Percentiles rank a stretch among this genome's conserved stretches.
Conservation (phyloP, 192 early-diverging fungal species). For the Anaeromyces robustus region DNA sequence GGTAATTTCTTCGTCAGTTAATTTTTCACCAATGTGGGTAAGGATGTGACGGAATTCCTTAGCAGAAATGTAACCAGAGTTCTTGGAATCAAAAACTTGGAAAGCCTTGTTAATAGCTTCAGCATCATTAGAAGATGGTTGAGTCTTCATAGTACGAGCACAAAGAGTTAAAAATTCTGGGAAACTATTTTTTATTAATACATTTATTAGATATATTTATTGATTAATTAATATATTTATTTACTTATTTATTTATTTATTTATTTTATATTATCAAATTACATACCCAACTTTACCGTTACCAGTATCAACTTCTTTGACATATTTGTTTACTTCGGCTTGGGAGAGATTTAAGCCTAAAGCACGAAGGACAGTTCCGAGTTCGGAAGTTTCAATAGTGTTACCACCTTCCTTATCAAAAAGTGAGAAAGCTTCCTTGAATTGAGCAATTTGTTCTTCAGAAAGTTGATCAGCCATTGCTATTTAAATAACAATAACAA, state of each 20-base stretch:
- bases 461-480: not conserved
- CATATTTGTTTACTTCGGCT: constrained; percentile 49
- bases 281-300: not conserved
- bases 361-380: constrained; percentile 61
- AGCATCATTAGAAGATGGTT: constrained; percentile 52
- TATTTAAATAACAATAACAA: too few species aligned
- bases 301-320: constrained; percentile 19
- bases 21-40: constrained; percentile 67
- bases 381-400: constrained; percentile 38
- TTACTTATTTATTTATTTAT: not conserved
- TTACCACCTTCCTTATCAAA: constrained; percentile 64
- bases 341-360: constrained; percentile 67
- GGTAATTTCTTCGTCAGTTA: constrained; percentile 23
- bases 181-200: not conserved
- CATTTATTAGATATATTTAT: too few species aligned
- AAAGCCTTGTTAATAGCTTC: constrained; percentile 72
- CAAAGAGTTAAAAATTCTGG: constrained; percentile 39
- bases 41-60: constrained; percentile 69
- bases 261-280: not conserved
- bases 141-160: constrained; percentile 51
- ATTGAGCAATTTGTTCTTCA: constrained; percentile 15
- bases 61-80: constrained; percentile 54
- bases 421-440: constrained; percentile 63
- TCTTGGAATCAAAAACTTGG: constrained; percentile 77
- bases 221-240: constrained; percentile 3